These are phyloP conservation scores for Glarea lozoyensis DNA, from an alignment of 495 filamentous ascomycete species.

Conservation along the genomic window DNA sequence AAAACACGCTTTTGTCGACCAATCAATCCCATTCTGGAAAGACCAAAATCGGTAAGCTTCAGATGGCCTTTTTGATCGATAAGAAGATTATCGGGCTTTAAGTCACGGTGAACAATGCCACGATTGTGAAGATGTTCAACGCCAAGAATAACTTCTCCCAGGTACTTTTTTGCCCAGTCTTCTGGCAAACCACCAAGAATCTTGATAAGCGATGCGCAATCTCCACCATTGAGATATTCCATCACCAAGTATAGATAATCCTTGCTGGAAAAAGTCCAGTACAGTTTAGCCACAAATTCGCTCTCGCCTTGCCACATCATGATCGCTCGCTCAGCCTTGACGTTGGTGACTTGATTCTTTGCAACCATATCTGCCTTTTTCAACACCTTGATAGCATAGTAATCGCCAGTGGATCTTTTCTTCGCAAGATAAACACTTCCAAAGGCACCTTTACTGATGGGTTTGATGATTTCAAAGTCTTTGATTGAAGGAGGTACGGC, in stretches of 20 bases:
- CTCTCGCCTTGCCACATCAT: slow-evolving; percentile 99
- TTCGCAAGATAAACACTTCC: slow-evolving; percentile 96
- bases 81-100: too few relatives aligned
- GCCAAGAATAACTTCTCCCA: slow-evolving; percentile 89
- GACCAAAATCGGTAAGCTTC: slow-evolving; percentile 94
- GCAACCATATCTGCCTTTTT: slow-evolving; percentile 99
- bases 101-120: slow-evolving; percentile 94
- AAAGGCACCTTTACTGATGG: slow-evolving; percentile 97
- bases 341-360: slow-evolving; percentile 98
- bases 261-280: slow-evolving; percentile 99
- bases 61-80: slow-evolving; percentile 96
- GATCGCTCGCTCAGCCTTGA: slow-evolving; percentile 97
- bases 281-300: slow-evolving; percentile 96
- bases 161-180: slow-evolving; percentile 96
- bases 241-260: slow-evolving; percentile 98
- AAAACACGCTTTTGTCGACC: slow-evolving; percentile 91
- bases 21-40: slow-evolving; percentile 94
- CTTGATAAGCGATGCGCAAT: slow-evolving; percentile 94
- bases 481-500: slow-evolving; percentile 93
- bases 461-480: slow-evolving; percentile 98
- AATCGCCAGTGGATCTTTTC: slow-evolving; percentile 96
- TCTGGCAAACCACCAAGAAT: slow-evolving; percentile 82
- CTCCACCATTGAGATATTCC: slow-evolving; percentile 97
- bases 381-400: slow-evolving; percentile 95
- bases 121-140: slow-evolving; percentile 91